Base-by-base conservation (phyloP, 345 rosid species). In the Moricandia moricandioides region DNA sequence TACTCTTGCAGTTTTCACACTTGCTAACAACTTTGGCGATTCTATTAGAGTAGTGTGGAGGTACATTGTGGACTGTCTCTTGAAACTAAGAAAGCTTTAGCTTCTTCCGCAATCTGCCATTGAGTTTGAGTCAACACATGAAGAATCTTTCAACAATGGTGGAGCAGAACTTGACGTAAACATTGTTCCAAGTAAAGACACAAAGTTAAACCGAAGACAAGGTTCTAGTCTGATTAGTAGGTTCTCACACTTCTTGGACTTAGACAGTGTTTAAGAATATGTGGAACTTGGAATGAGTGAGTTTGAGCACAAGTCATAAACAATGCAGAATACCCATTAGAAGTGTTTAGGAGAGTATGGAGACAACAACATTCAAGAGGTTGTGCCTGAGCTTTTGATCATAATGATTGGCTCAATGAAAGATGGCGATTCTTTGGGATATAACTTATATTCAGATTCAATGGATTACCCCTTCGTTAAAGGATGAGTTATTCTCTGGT, bases 381-480 rank as follows among this genome's bases (percentile, higher is more conserved):
- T 75, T 3, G 82, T 90, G 21, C 92, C 99, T 12, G 86, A 83
- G 1, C 70, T 92, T 62, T 61, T 92, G 83, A 91, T 78, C 12
- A 83, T 80, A 47, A 89, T 95, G 80, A 92, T 92, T 92, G 65
- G 88, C 79, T 27, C 85, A 47, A 83, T 67, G 12, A 90, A 89
- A 24, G 97, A 75, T 1, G 90, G 89, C 18, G 97, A 90, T 78
- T 21, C 83, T 90, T 2, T 90, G 92, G 92, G 98, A 90, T 52
- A 85, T 89, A 45, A 89, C 99, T 4, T 85, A 87, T 30, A 88
- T 92, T 70, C 99, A 95, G 78, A 95, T 92, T 57, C 99, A 95
- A 49, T 90, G 99, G 98, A 92, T 90, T 74, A 91, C 98, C 70
- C 98, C 97, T 45, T 63, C 88, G 1, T 86, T 95, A n/a, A 92